These are phyloP conservation scores for Chlamydomonas schloesseri DNA, from an alignment of 139 green algal species.

Conservation along the genomic window DNA sequence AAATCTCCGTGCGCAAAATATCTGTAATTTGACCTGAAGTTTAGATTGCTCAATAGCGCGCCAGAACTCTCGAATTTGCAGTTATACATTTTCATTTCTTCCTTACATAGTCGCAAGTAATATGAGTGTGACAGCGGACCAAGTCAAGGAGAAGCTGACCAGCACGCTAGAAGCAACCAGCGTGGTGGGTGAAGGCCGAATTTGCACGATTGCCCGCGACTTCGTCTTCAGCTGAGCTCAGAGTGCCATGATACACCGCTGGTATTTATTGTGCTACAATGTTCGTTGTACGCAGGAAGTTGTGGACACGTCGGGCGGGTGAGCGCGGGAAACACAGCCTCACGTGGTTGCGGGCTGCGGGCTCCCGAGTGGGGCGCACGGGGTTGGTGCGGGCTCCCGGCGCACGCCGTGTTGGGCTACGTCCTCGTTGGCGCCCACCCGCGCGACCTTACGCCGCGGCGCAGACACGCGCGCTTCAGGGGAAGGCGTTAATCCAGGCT, in stretches of 20 bases:
- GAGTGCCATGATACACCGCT: neutral
- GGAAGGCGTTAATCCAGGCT: no score
- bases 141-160: constrained; percentile 8
- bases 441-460: no score
- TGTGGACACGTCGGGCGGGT: constrained; percentile 39
- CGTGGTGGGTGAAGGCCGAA: constrained; percentile 22
- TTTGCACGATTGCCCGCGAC: neutral
- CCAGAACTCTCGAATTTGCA: no score
- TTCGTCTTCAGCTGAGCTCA: neutral
- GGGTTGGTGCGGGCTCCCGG: no score
- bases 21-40: no score
- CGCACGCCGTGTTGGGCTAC: no score
- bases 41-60: no score
- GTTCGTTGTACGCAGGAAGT: constrained; percentile 32
- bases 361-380: neutral
- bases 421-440: no score
- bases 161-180: neutral
- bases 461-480: no score
- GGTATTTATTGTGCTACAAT: neutral
- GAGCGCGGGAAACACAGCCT: neutral
- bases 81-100: no score
- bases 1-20: no score
- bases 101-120: no score
- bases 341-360: neutral
- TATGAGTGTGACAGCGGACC: constrained; percentile 1